A percentile compares a stretch with the other conserved stretches of the same genome.
Evolutionary conservation across 805 yeast species (phyloP).

Genomic region (Pichia paraexigua): DNA sequence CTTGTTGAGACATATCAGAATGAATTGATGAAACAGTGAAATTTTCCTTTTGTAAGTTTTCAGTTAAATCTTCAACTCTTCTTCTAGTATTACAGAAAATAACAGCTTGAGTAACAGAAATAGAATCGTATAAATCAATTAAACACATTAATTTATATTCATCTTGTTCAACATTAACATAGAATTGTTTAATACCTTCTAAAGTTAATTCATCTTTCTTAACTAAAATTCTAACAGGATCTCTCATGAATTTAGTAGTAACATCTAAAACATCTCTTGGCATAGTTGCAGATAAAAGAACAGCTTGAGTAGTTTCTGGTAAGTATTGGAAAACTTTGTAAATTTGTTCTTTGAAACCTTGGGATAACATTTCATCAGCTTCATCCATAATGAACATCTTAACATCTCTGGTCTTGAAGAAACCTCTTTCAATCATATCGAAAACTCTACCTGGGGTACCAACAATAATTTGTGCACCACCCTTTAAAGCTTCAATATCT

Average conservation of each 20-base stretch:
- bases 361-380: slow-evolving; percentile 90
- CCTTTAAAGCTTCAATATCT: slow-evolving; percentile 65
- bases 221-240: slow-evolving; percentile 90
- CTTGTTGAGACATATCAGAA: slow-evolving; percentile 93
- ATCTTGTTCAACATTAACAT: slow-evolving; percentile 85
- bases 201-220: slow-evolving; percentile 90
- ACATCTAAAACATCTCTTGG: slow-evolving; percentile 87
- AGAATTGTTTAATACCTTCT: slow-evolving; percentile 92
- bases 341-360: slow-evolving; percentile 94
- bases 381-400: slow-evolving; percentile 91
- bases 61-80: slow-evolving; percentile 88
- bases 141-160: slow-evolving; percentile 91
- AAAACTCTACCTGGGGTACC: slow-evolving; percentile 97
- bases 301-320: slow-evolving; percentile 86
- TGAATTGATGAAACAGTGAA: slow-evolving; percentile 96
- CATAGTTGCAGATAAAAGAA: slow-evolving; percentile 90
- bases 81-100: slow-evolving; percentile 95
- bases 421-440: slow-evolving; percentile 84
- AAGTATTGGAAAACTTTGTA: slow-evolving; percentile 81
- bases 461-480: slow-evolving; percentile 83
- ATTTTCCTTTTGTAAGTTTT: slow-evolving; percentile 66
- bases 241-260: slow-evolving; percentile 84
- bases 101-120: slow-evolving; percentile 95
- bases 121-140: slow-evolving; percentile 89
- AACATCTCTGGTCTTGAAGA: slow-evolving; percentile 61